These are phyloP conservation scores for Purpureocillium lavendulum DNA, from an alignment of 2,329 filamentous ascomycete genomes.

Conservation along the genomic window DNA sequence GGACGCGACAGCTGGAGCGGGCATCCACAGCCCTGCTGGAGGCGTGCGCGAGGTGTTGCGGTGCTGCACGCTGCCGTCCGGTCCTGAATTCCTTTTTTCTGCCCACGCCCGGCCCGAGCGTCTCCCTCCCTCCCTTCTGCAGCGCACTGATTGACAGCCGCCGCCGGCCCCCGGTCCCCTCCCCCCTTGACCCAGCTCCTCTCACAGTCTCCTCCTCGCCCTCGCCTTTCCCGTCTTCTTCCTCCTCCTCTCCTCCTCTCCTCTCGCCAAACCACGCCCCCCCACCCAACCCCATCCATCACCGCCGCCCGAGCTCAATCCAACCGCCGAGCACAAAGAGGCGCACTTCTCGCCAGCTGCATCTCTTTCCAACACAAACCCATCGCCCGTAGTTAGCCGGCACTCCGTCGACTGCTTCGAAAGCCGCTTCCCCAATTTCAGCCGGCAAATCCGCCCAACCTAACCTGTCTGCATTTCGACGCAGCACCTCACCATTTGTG, in stretches of 20 bases:
- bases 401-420: not conserved
- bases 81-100: conserved; percentile 1
- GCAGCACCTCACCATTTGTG: too few relatives aligned
- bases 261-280: conserved; percentile 1
- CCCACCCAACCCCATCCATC: conserved; percentile 6
- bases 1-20: too few relatives aligned
- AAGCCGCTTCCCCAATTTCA: not conserved
- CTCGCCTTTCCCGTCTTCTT: conserved; percentile 4
- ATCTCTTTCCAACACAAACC: conserved; percentile 6
- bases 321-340: too few relatives aligned
- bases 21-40: too few relatives aligned
- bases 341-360: conserved; percentile 5
- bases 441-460: too few relatives aligned
- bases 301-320: not conserved
- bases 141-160: not conserved
- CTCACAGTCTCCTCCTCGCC: conserved; percentile 2
- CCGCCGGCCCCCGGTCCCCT: not conserved
- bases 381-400: not conserved
- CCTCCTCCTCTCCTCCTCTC: conserved; percentile 5
- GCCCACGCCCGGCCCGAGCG: conserved; percentile 4
- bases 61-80: too few relatives aligned
- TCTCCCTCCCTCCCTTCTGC: conserved; percentile 3
- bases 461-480: too few relatives aligned
- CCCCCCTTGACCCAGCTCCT: conserved; percentile 5
- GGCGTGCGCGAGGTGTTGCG: too few relatives aligned